A percentile compares a stretch with the other conserved stretches of the same genome.
phyloP scores from a whole-genome alignment of 2,329 filamentous ascomycete genomes.

The Sporothrix variecibatus region DNA sequence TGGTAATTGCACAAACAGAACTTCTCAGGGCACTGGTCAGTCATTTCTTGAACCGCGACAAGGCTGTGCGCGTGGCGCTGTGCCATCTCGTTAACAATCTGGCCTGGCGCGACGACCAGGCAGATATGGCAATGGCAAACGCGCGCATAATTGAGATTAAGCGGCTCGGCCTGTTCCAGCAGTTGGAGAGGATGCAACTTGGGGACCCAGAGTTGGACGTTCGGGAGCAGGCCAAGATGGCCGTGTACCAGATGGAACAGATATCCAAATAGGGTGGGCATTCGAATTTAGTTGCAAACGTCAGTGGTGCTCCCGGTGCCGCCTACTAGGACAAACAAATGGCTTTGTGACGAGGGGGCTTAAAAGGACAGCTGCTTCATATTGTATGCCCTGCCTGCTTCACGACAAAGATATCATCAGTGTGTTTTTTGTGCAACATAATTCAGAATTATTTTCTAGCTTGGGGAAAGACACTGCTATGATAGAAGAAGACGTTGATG shows the following conservation, averaged over 20 bases:
- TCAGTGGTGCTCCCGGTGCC: background rate
- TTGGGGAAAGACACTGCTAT: background rate
- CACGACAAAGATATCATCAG: background rate
- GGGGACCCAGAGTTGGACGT: constrained; percentile 79
- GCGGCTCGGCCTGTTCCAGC: constrained; percentile 69
- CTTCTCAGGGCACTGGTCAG: constrained; percentile 72
- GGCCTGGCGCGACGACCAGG: constrained; percentile 75
- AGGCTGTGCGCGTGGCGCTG: constrained; percentile 73
- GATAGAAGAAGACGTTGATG: background rate
- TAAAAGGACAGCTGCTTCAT: background rate
- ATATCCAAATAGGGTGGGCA: background rate
- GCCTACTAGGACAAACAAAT: background rate
- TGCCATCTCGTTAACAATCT: constrained; percentile 87
- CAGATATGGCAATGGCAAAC: constrained; percentile 64
- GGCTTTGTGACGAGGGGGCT: too few species aligned
- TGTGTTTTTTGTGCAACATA: background rate
- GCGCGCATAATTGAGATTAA: constrained; percentile 69
- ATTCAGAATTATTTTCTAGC: background rate
- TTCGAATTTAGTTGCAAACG: background rate
- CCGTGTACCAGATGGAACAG: constrained; percentile 64
- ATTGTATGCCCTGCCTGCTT: background rate
- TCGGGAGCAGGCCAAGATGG: constrained; percentile 78
- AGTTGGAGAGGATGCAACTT: constrained; percentile 61
- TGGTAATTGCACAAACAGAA: constrained; percentile 74
- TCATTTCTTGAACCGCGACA: constrained; percentile 72